A percentile compares a stretch with the other conserved stretches of the same genome.
Evolutionary conservation across 495 filamentous ascomycete species (phyloP).

Genomic region (Neurospora pannonica): DNA sequence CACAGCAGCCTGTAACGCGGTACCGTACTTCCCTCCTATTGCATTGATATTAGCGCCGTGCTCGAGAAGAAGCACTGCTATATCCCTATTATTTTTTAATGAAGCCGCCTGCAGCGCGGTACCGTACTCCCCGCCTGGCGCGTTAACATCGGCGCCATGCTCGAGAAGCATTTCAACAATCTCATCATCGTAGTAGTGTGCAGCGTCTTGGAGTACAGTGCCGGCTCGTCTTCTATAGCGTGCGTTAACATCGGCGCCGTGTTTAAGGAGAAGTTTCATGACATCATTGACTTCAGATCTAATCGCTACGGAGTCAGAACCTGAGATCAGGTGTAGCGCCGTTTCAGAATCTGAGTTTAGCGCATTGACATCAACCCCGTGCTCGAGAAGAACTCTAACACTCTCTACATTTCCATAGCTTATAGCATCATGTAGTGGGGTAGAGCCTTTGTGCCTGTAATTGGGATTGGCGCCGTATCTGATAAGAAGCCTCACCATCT

Average conservation of each 20-base stretch:
- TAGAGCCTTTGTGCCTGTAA: not conserved
- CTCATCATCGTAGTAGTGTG: no score
- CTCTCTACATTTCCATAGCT: not conserved
- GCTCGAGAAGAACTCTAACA: no score
- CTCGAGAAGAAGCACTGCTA: not conserved
- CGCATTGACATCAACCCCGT: no score
- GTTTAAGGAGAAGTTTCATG: not conserved
- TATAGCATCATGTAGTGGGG: no score
- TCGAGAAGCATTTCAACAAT: not conserved
- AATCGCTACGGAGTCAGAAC: no score
- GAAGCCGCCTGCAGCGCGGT: no score
- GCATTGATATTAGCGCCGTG: conserved; percentile 18
- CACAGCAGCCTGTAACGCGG: not conserved
- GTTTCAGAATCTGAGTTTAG: conserved; percentile 2
- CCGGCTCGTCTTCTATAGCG: no score
- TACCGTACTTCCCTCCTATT: conserved; percentile 12
- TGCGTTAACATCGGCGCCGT: conserved; percentile 18
- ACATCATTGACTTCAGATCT: not conserved
- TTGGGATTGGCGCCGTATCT: conserved; percentile 2
- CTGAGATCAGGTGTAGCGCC: conserved; percentile 7
- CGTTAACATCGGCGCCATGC: conserved; percentile 16
- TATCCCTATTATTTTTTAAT: no score
- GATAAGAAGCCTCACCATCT: not conserved
- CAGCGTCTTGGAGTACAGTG: no score
- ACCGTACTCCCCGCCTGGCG: not conserved